Conservation (phyloP, 768 basidiomycete species). For the Naematelia encephala region DNA sequence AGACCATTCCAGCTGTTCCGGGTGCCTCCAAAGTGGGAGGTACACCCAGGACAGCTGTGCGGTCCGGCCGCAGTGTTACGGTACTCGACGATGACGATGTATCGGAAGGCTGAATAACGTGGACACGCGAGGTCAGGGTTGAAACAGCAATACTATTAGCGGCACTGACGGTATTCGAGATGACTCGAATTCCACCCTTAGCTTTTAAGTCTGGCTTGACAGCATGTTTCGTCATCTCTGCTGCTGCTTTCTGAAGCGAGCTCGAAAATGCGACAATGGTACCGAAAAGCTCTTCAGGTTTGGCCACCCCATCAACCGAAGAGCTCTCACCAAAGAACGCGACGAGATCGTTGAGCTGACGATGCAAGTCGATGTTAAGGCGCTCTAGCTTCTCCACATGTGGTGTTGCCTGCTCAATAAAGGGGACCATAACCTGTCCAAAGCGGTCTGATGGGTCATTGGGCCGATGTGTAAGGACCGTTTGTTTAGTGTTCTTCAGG, state of each 20-base stretch:
- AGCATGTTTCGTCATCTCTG: constrained; percentile 55
- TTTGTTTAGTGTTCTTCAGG: constrained; percentile 57
- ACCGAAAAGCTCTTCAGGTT: constrained; percentile 74
- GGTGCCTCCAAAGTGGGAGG: background rate
- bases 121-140: background rate
- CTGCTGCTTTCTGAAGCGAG: constrained; percentile 42
- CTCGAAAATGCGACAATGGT: constrained; percentile 25
- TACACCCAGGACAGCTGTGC: too few relatives aligned
- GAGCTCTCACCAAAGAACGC: constrained; percentile 71
- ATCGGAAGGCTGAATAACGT: background rate
- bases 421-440: constrained; percentile 59
- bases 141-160: background rate
- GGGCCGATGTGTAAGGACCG: constrained; percentile 42
- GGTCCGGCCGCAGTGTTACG: too few relatives aligned
- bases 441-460: constrained; percentile 54
- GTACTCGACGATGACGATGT: background rate
- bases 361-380: constrained; percentile 60
- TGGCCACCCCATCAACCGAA: constrained; percentile 50
- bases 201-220: constrained; percentile 57
- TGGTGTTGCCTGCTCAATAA: constrained; percentile 56
- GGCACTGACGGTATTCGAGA: background rate
- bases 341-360: constrained; percentile 62
- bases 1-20: background rate
- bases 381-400: constrained; percentile 66
- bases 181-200: background rate